Base-by-base conservation (phyloP, 805 yeast species). In the Starmerella bombi region DNA sequence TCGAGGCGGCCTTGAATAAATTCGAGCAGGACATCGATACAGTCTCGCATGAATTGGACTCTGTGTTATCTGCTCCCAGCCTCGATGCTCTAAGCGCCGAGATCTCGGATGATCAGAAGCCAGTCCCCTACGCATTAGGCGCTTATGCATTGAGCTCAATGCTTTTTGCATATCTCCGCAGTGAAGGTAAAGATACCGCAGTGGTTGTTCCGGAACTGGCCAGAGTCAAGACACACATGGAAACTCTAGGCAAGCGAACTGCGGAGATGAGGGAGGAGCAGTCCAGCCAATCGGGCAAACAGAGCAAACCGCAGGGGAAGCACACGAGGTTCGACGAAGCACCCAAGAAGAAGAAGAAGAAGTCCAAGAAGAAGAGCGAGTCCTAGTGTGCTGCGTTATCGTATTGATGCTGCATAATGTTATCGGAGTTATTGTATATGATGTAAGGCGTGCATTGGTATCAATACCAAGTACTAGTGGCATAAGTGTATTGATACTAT, bases 61-160 rank as follows among this genome's bases (percentile, higher is more conserved):
- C 50, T 14, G 25, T 56, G 3, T 32, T 53, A 15, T 32, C 39
- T 3, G 34, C 41, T 20, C 23, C 27, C 4, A 42, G 38, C 37
- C 34, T 51, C 7, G 45, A 50, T 31, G 44, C 34, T 6, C 43
- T 48, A 33, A 52, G 50, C 21, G 49, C 40, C 7, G 41, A 35
- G 8, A 41, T 30, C 32, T 18, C 29, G 17, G 49, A 31, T 15
- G 36, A 27, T 17, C n/a, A 34, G n/a, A 21, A 30, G 21, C 42
- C 48, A 4, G 38, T 18, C 22, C 54, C 52, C 5, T 51, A 51
- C 28, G 51, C 44, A 6, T 30, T 51, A 14, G 38, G 49, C 43
- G 64, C 77, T 10, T 77, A 77, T 56, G 62, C 72, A 2, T 50
- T 76, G 21, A 63, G 74, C 8, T 75, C 84, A 0, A 52, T 75